Evolutionary conservation across 179 eudicot species (phyloP).

Genomic region (Beta macrorhiza): DNA sequence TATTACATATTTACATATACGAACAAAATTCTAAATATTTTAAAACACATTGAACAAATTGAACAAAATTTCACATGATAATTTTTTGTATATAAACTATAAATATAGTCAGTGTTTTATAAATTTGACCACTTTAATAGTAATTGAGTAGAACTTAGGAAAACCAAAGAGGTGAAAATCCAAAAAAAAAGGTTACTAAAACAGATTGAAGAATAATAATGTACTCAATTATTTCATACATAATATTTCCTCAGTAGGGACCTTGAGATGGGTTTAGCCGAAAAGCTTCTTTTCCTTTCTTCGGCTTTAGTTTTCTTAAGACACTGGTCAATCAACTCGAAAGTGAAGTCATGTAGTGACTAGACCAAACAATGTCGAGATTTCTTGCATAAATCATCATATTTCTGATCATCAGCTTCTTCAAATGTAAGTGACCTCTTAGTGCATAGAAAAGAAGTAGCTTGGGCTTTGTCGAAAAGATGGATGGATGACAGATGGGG

Average conservation of each 20-base stretch:
- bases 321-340: background rate
- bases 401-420: conserved; percentile 21
- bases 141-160: too few relatives aligned
- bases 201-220: conserved; percentile 6
- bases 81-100: too few relatives aligned
- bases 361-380: conserved; percentile 12
- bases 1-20: too few relatives aligned
- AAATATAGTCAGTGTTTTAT: too few relatives aligned
- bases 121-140: too few relatives aligned
- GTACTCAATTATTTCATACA: background rate
- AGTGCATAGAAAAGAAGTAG: conserved; percentile 23
- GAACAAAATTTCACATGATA: too few relatives aligned
- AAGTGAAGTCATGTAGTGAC: background rate
- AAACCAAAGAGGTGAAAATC: too few relatives aligned
- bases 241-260: conserved; percentile 9
- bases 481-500: conserved; percentile 27
- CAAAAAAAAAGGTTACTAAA: conserved; percentile 11
- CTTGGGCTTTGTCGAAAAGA: conserved; percentile 17
- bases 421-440: conserved; percentile 46
- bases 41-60: too few relatives aligned
- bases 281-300: conserved; percentile 9
- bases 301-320: conserved; percentile 1
- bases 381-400: conserved; percentile 20
- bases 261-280: background rate
- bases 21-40: too few relatives aligned